phyloP scores from a whole-genome alignment of 331 rosid species.

The Telfairia occidentalis region DNA sequence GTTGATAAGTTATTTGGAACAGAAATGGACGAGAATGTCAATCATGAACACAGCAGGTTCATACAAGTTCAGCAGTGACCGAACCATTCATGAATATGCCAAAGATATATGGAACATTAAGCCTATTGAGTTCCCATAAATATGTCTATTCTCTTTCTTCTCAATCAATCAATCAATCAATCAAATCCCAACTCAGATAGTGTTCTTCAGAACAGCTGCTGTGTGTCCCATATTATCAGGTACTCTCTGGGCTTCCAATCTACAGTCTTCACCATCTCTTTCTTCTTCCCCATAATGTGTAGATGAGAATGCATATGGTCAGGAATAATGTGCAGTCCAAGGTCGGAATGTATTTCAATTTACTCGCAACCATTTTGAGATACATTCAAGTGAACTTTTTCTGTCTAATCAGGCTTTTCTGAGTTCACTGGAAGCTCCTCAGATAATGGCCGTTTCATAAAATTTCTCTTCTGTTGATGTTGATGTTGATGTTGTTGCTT shows the following conservation, averaged over 20 bases:
- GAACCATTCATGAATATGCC: slow-evolving; percentile 92
- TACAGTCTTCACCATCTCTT: no score
- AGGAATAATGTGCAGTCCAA: neutral
- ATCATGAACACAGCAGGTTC: slow-evolving; percentile 96
- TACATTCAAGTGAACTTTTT: neutral
- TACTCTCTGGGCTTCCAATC: neutral
- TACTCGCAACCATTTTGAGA: neutral
- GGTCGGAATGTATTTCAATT: neutral
- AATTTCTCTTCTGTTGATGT: neutral
- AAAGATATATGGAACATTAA: slow-evolving; percentile 76
- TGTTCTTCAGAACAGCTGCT: neutral
- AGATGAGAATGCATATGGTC: neutral
- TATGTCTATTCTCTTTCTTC: neutral
- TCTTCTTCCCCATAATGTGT: no score
- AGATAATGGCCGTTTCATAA: neutral
- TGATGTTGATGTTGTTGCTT: neutral
- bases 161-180: no score
- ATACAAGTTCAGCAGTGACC: slow-evolving; percentile 92
- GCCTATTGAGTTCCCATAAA: slow-evolving; percentile 53
- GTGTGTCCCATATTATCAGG: no score
- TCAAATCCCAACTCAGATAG: neutral
- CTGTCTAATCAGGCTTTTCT: neutral
- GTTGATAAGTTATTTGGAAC: slow-evolving; percentile 22
- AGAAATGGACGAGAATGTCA: slow-evolving; percentile 95
- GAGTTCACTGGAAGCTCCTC: neutral